Evolutionary conservation across 2,329 filamentous ascomycete genomes (phyloP).

Genomic region (Hypoxylon sp.): DNA sequence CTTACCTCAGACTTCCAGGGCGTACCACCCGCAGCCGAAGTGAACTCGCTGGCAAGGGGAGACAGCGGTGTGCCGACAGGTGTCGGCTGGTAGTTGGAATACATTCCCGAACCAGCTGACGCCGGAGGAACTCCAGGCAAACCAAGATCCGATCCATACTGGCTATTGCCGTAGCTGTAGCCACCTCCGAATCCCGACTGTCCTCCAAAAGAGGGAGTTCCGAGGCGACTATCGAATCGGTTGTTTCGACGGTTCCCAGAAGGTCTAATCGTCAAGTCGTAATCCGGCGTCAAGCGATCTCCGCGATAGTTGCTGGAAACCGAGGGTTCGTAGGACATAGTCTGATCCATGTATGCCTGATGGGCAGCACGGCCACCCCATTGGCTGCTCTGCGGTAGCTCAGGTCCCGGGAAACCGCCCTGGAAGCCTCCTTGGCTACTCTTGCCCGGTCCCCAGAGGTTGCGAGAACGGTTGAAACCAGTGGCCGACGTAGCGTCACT

Average conservation of each 20-base stretch:
- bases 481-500: conserved; percentile 68
- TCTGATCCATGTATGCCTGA: conserved; percentile 60
- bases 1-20: conserved; percentile 71
- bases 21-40: conserved; percentile 62
- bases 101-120: conserved; percentile 55
- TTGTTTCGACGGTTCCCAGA: conserved; percentile 61
- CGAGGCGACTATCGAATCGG: conserved; percentile 62
- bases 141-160: conserved; percentile 57
- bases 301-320: conserved; percentile 60
- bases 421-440: conserved; percentile 49
- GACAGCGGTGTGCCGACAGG: conserved; percentile 73
- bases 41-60: conserved; percentile 82
- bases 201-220: conserved; percentile 52
- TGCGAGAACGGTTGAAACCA: conserved; percentile 67
- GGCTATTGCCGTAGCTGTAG: conserved; percentile 55
- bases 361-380: conserved; percentile 65
- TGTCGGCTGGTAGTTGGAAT: conserved; percentile 49
- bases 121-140: conserved; percentile 54
- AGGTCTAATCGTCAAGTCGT: conserved; percentile 63
- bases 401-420: conserved; percentile 52
- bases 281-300: conserved; percentile 65
- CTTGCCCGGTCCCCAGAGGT: conserved; percentile 70
- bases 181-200: conserved; percentile 54
- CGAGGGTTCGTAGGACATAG: conserved; percentile 53
- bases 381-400: conserved; percentile 58